Evolutionary conservation across 148 eudicot genomes (phyloP).

Genomic region (Spergularia bocconei): DNA sequence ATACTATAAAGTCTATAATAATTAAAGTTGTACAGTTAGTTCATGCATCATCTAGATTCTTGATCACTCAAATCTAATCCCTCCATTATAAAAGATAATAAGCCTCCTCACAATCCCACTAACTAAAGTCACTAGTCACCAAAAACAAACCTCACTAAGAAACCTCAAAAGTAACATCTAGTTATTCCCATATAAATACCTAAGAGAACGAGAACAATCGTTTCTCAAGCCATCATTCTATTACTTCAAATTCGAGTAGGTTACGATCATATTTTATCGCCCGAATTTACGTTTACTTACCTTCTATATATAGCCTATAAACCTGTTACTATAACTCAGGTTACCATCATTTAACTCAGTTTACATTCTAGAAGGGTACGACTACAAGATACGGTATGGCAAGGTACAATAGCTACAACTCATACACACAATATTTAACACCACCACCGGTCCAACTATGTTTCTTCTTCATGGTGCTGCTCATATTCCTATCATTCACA

Average conservation of each 20-base stretch:
- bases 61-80: neutral
- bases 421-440: slow-evolving; percentile 41
- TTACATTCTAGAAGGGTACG: neutral
- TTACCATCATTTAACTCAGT: neutral
- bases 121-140: neutral
- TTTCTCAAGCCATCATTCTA: too few species aligned
- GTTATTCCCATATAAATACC: too few species aligned
- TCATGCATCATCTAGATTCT: neutral
- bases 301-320: too few species aligned
- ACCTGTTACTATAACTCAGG: too few species aligned
- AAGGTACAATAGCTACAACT: slow-evolving; percentile 38
- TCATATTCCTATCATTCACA: slow-evolving; percentile 45
- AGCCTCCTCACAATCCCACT: neutral
- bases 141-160: too few species aligned
- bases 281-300: too few species aligned
- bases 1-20: neutral
- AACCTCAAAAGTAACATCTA: too few species aligned
- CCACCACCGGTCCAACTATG: slow-evolving; percentile 56
- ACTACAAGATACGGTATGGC: slow-evolving; percentile 32
- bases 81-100: neutral
- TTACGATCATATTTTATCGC: too few species aligned
- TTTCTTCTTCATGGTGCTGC: slow-evolving; percentile 41
- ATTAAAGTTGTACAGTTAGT: neutral
- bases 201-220: too few species aligned
- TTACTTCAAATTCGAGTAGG: too few species aligned